A percentile compares a stretch with the other conserved stretches of the same genome.
Evolutionary conservation across 352 stramenopile species (phyloP).

Genomic region (Sclerospora graminicola): DNA sequence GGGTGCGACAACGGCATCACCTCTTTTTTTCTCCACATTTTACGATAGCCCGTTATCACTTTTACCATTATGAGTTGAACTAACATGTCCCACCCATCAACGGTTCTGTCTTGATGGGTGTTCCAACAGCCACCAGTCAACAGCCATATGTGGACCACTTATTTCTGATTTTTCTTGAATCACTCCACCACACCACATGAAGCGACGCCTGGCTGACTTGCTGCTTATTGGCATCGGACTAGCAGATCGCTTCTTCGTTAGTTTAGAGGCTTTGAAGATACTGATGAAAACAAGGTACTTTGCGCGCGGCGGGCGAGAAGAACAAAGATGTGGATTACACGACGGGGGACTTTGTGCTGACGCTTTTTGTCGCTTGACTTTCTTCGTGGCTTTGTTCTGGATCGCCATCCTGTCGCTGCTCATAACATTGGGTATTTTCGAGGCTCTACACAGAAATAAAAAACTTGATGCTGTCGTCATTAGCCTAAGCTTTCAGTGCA

Average conservation of each 20-base stretch:
- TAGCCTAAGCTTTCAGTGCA: constrained; percentile 19
- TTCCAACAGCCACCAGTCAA: too few species aligned
- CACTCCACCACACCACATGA: too few species aligned
- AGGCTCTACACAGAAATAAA: constrained; percentile 39
- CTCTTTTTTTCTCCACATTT: too few species aligned
- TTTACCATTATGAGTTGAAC: too few species aligned
- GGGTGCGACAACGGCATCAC: too few species aligned
- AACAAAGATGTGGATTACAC: constrained; percentile 1
- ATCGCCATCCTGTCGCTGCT: constrained; percentile 59
- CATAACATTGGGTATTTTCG: constrained; percentile 45
- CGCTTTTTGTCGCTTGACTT: constrained; percentile 42
- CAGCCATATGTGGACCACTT: too few species aligned
- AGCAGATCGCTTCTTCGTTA: constrained; percentile 41
- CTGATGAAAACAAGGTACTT: constrained; percentile 34
- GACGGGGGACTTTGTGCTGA: constrained; percentile 17
- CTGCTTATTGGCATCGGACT: constrained; percentile 56
- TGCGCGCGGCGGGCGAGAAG: constrained; percentile 19
- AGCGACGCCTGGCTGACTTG: constrained; percentile 59
- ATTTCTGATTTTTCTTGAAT: too few species aligned
- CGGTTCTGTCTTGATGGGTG: too few species aligned
- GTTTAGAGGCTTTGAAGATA: constrained; percentile 40
- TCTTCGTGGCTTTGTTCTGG: constrained; percentile 75
- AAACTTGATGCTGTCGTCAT: constrained; percentile 37
- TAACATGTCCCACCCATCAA: too few species aligned
- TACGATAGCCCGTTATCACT: too few species aligned